Base-by-base conservation (phyloP, 179 eudicot genomes). In the Drosera spatulata region DNA sequence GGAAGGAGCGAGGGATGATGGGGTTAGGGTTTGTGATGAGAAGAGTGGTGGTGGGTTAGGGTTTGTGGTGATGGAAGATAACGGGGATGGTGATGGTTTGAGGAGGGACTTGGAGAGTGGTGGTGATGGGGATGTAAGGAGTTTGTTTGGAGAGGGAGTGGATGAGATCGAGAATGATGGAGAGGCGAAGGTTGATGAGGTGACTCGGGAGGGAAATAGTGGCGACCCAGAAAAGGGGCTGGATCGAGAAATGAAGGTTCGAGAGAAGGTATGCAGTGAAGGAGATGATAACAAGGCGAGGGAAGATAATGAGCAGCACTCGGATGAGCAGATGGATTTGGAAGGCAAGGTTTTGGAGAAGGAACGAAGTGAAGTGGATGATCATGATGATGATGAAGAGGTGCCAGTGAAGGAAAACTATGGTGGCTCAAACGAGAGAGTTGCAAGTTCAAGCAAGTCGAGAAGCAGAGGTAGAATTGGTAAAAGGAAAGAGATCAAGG, bases 361-460 rank as follows among this genome's bases (percentile, higher is more conserved):
- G 33, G 33, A 22, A 22, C 33, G 1, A 22, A 22, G 33, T 22
- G 33, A 22, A 22, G 33, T 0, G 33, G 33, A 22, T 22, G 33
- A 22, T 22, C 1, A 22, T 22, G 33, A 22, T 22, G 56, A 13
- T 22, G 42, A 47, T 12, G 42, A 7, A 15, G 11, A 61, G 11
- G 63, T 39, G 45, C 56, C 48, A 14, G 8, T 61, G 62, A 47
- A 53, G 46, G 68, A 51, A 56, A 58, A 53, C 53, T 0, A 43
- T 44, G 59, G 41, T 39, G 65, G 59, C 54, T 51, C 48, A 50
- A 47, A 39, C 59, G 60, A 55, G 56, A 52, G 55, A 49, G 33
- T 41, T 38, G 40, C 40, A 10, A 68, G 55, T 53, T 58, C 76
- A 3, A 63, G 55, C 71, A 62, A 72, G 45, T 55, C 64, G 3